A percentile compares a stretch with the other conserved stretches of the same genome.
These are phyloP conservation scores for Taphrina pruni DNA, from an alignment of 1,139 yeast genomes.

Conservation along the genomic window DNA sequence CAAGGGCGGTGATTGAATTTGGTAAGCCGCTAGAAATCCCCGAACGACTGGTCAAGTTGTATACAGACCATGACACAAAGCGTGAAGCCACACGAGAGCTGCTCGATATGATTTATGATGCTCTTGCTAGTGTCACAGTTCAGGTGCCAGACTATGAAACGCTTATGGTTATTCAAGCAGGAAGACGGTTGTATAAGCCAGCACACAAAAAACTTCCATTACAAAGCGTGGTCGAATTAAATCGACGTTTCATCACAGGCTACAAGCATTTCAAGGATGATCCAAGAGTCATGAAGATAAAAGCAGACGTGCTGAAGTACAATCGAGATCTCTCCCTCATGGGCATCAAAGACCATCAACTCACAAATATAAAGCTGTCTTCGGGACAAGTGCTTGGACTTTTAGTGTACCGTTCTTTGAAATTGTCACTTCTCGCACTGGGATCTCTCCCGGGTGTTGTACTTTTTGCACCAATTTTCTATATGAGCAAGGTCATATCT, in stretches of 20 bases:
- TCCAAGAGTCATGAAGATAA: constrained; percentile 67
- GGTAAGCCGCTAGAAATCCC: constrained; percentile 84
- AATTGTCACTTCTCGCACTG: constrained; percentile 61
- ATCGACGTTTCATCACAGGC: constrained; percentile 80
- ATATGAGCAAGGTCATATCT: constrained; percentile 76
- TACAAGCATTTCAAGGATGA: constrained; percentile 75
- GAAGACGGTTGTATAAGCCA: constrained; percentile 84
- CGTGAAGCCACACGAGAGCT: constrained; percentile 75
- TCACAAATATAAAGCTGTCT: constrained; percentile 62
- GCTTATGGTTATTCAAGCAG: constrained; percentile 89
- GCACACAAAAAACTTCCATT: constrained; percentile 74
- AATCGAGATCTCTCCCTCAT: constrained; percentile 69
- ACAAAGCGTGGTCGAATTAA: constrained; percentile 85
- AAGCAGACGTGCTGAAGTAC: constrained; percentile 67
- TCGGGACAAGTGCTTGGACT: constrained; percentile 50
- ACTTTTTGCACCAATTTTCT: constrained; percentile 83
- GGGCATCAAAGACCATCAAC: constrained; percentile 89
- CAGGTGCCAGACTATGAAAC: constrained; percentile 93
- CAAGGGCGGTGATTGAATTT: constrained; percentile 92
- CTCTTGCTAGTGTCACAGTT: constrained; percentile 86
- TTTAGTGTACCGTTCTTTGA: constrained; percentile 62
- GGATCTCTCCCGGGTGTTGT: constrained; percentile 84
- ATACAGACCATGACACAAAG: constrained; percentile 58
- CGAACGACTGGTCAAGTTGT: constrained; percentile 66
- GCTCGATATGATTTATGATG: constrained; percentile 72